Evolutionary conservation across 2,329 filamentous ascomycete genomes (phyloP).

Genomic region (Pestalotiopsis sp.): DNA sequence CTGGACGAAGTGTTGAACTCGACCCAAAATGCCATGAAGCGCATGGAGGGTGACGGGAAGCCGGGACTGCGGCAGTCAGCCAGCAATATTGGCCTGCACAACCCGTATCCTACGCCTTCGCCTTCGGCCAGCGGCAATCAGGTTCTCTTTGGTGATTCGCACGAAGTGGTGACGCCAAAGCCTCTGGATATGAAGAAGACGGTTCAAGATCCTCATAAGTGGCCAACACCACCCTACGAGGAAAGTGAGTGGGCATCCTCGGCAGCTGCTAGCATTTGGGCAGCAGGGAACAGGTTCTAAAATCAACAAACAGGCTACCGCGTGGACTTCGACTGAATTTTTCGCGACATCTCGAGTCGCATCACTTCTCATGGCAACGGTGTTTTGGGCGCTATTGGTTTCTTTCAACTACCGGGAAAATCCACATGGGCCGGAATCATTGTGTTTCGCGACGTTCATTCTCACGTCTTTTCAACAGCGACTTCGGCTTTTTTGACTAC

Average conservation of each 20-base stretch:
- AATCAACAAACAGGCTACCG: slow-evolving; percentile 18
- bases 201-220: slow-evolving; percentile 62
- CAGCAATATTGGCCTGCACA: slow-evolving; percentile 63
- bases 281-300: slow-evolving; percentile 67
- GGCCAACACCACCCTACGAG: slow-evolving; percentile 95
- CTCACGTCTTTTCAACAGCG: background rate
- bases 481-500: background rate
- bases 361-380: slow-evolving; percentile 34
- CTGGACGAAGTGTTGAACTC: slow-evolving; percentile 85
- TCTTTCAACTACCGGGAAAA: slow-evolving; percentile 23
- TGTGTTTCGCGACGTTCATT: slow-evolving; percentile 29
- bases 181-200: slow-evolving; percentile 68
- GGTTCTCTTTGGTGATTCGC: slow-evolving; percentile 70
- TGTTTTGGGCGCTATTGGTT: slow-evolving; percentile 26
- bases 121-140: slow-evolving; percentile 82
- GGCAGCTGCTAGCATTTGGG: slow-evolving; percentile 80
- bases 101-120: slow-evolving; percentile 69
- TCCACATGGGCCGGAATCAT: slow-evolving; percentile 26
- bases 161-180: slow-evolving; percentile 66
- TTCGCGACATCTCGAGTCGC: slow-evolving; percentile 21
- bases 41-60: slow-evolving; percentile 61
- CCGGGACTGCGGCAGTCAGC: slow-evolving; percentile 62
- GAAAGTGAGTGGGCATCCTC: slow-evolving; percentile 89
- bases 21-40: slow-evolving; percentile 74
- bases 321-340: slow-evolving; percentile 16